Percentiles rank a stretch among this genome's conserved stretches.
Evolutionary conservation across 257 asterid species (phyloP).

Genomic region (Solanum virginianum): DNA sequence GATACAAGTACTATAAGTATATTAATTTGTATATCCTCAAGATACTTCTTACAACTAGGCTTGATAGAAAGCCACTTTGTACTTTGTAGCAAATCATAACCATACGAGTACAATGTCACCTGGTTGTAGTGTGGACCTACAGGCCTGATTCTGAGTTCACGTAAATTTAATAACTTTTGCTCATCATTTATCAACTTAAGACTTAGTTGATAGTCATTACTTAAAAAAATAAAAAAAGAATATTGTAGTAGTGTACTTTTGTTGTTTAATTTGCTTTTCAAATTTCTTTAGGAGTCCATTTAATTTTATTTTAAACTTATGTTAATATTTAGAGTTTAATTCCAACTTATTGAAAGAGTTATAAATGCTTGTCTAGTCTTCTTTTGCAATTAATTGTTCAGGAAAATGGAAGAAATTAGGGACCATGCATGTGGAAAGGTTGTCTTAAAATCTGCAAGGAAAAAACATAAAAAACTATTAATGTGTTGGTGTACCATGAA

Average conservation of each 20-base stretch:
- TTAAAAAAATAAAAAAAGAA: background rate
- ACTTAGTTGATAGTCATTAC: background rate
- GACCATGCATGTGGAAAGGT: background rate
- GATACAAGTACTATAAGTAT: background rate
- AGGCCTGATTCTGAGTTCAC: background rate
- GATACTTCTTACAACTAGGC: background rate
- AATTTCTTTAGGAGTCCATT: background rate
- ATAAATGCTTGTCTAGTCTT: no score
- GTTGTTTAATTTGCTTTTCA: background rate
- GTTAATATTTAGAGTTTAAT: no score
- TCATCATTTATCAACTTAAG: rapidly evolving
- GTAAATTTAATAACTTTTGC: background rate
- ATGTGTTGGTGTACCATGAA: background rate
- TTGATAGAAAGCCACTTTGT: background rate
- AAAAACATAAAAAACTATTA: background rate
- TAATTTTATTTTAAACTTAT: no score
- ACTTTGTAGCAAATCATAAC: background rate
- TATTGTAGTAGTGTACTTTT: background rate
- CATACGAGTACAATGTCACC: no score
- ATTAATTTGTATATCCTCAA: background rate
- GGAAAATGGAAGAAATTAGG: background rate
- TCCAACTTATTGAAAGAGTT: background rate
- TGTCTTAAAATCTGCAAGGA: background rate
- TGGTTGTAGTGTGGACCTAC: background rate
- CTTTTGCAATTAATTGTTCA: no score